These are phyloP conservation scores for Salmacisia buchloeana DNA, from an alignment of 1,284 basidiomycete species.

Conservation along the genomic window DNA sequence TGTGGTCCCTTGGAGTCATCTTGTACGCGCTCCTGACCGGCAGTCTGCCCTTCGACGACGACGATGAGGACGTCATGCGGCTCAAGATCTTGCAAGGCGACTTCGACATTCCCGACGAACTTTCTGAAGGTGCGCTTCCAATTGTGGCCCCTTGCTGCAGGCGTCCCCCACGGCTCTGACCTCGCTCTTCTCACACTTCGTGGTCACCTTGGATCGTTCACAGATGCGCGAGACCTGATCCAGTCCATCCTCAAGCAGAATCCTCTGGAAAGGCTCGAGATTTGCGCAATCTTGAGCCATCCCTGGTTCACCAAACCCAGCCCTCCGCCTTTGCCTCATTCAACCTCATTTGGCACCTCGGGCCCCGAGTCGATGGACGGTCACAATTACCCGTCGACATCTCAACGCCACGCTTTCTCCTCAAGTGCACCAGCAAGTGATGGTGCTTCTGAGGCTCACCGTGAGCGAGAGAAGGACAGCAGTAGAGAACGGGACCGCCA, in stretches of 20 bases:
- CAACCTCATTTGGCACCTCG: neutral
- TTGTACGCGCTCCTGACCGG: constrained; percentile 89
- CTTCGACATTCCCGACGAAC: constrained; percentile 69
- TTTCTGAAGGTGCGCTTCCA: constrained; percentile 68
- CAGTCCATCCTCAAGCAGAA: constrained; percentile 73
- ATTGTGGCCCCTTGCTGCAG: neutral
- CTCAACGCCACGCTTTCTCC: neutral
- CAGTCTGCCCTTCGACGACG: constrained; percentile 93
- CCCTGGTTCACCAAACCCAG: constrained; percentile 66
- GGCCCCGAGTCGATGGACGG: neutral
- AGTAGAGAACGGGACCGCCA: neutral
- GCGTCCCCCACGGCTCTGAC: neutral
- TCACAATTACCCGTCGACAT: neutral
- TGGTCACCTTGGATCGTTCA: neutral
- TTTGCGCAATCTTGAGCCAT: constrained; percentile 79
- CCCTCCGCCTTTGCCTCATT: neutral
- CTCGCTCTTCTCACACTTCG: neutral
- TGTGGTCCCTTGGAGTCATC: constrained; percentile 95
- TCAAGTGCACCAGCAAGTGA: neutral
- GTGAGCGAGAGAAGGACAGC: neutral
- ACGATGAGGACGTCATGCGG: constrained; percentile 85
- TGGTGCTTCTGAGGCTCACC: neutral
- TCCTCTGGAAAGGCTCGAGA: constrained; percentile 67
- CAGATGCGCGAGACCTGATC: constrained; percentile 78
- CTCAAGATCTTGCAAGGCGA: constrained; percentile 77